phyloP scores from a whole-genome alignment of 768 basidiomycete genomes.

The Podaxis sp. region DNA sequence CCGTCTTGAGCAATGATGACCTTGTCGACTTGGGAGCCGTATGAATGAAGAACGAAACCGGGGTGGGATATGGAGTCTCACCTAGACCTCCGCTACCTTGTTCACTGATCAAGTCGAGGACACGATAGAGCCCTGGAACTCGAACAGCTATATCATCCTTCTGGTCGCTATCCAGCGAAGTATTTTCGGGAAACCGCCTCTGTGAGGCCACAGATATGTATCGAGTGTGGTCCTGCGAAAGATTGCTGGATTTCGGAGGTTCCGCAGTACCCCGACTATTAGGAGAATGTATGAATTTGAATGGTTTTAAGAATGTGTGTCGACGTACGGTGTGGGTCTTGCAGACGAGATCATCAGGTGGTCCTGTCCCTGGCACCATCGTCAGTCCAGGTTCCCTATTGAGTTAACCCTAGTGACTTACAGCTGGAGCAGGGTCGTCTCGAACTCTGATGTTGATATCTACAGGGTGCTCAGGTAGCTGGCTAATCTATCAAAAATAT shows the following conservation, averaged over 20 bases:
- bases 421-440: neutral
- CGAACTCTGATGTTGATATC: conserved; percentile 2
- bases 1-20: conserved; percentile 58
- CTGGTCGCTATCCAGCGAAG: neutral
- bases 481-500: neutral
- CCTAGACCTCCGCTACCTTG: conserved; percentile 38
- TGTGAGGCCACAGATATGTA: too few relatives aligned
- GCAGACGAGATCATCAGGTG: neutral
- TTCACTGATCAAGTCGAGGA: conserved; percentile 21
- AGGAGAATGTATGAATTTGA: neutral
- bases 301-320: too few relatives aligned
- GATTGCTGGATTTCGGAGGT: neutral
- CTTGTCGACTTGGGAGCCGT: conserved; percentile 48
- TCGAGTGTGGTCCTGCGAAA: too few relatives aligned
- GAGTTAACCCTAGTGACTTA: neutral
- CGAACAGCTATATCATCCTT: neutral
- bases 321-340: neutral
- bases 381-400: neutral
- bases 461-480: neutral
- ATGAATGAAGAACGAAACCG: neutral
- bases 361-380: neutral
- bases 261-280: neutral
- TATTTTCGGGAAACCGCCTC: neutral
- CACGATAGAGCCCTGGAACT: conserved; percentile 9
- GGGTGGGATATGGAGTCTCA: conserved; percentile 23